A percentile compares a stretch with the other conserved stretches of the same genome.
Evolutionary conservation across 1,139 yeast genomes (phyloP).

Genomic region (Candida dubliniensis): DNA sequence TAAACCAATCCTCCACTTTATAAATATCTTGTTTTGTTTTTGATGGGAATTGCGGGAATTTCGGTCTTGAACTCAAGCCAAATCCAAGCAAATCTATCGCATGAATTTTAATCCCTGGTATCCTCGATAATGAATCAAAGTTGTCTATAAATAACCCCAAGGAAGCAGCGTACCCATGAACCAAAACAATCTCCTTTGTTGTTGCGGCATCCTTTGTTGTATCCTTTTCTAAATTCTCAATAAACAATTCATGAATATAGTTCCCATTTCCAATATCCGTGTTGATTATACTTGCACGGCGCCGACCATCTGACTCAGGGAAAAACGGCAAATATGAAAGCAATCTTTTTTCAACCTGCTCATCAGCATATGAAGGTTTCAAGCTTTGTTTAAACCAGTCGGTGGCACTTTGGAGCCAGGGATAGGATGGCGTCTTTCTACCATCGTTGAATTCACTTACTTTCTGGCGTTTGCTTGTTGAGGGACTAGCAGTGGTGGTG

Average conservation of each 20-base stretch:
- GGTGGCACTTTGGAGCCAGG: slow-evolving; percentile 32
- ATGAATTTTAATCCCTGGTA: slow-evolving; percentile 46
- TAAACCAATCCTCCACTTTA: slow-evolving; percentile 70
- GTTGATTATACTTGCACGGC: slow-evolving; percentile 48
- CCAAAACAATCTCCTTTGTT: slow-evolving; percentile 37
- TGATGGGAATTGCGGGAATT: slow-evolving; percentile 34
- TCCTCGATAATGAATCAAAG: slow-evolving; percentile 36
- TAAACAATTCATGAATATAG: slow-evolving; percentile 59
- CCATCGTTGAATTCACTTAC: slow-evolving; percentile 17
- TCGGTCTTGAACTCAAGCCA: slow-evolving; percentile 45
- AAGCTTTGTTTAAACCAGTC: slow-evolving; percentile 43
- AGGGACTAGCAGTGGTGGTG: neutral
- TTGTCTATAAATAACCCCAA: slow-evolving; percentile 45
- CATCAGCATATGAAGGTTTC: slow-evolving; percentile 25
- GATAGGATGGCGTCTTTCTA: slow-evolving; percentile 20
- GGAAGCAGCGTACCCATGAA: slow-evolving; percentile 52
- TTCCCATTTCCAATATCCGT: slow-evolving; percentile 50
- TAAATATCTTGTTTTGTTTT: slow-evolving; percentile 31
- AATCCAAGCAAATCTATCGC: slow-evolving; percentile 48
- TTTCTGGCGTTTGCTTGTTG: slow-evolving; percentile 4
- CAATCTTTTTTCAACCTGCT: slow-evolving; percentile 31
- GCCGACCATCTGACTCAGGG: slow-evolving; percentile 52
- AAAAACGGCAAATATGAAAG: slow-evolving; percentile 56
- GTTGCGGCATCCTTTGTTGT: neutral
- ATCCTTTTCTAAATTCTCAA: slow-evolving; percentile 31